Percentiles rank a stretch among this genome's conserved stretches.
phyloP scores from a whole-genome alignment of 768 basidiomycete species.

The Lyophyllum decastes region DNA sequence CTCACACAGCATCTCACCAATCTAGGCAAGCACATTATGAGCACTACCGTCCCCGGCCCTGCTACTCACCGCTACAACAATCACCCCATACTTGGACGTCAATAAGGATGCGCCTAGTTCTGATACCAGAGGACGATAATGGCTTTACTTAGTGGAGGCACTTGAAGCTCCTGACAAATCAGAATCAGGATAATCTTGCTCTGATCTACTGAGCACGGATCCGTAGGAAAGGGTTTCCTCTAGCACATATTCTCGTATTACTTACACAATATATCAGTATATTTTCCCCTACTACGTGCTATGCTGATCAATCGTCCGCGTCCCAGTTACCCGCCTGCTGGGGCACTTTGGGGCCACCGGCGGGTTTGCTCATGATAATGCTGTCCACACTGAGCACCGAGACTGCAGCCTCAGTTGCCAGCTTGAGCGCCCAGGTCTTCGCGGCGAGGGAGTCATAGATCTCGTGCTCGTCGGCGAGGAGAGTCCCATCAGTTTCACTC shows the following conservation, averaged over 20 bases:
- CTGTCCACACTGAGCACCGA: conserved; percentile 94
- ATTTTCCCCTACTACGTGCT: background rate
- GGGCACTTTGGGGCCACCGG: conserved; percentile 84
- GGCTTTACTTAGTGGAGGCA: too few species aligned
- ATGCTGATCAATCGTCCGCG: conserved; percentile 56
- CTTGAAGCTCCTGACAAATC: too few species aligned
- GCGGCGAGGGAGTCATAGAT: conserved; percentile 89
- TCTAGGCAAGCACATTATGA: too few species aligned
- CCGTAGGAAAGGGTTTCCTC: background rate
- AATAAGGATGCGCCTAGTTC: too few species aligned
- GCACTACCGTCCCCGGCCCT: too few species aligned
- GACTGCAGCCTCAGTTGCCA: conserved; percentile 91
- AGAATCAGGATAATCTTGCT: too few species aligned
- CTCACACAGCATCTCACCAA: too few species aligned
- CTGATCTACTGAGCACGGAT: too few species aligned
- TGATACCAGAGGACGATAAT: too few species aligned
- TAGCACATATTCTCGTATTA: background rate
- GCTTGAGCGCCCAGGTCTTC: conserved; percentile 85
- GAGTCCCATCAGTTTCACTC: conserved; percentile 80
- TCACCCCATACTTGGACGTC: too few species aligned
- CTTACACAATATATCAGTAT: conserved; percentile 1
- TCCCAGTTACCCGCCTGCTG: conserved; percentile 91
- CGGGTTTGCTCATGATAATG: conserved; percentile 97
- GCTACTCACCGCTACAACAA: too few species aligned
- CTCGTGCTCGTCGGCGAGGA: conserved; percentile 58